These are phyloP conservation scores for Nannochloropsis gaditana DNA, from an alignment of 108 stramenopile genomes.

Conservation along the genomic window DNA sequence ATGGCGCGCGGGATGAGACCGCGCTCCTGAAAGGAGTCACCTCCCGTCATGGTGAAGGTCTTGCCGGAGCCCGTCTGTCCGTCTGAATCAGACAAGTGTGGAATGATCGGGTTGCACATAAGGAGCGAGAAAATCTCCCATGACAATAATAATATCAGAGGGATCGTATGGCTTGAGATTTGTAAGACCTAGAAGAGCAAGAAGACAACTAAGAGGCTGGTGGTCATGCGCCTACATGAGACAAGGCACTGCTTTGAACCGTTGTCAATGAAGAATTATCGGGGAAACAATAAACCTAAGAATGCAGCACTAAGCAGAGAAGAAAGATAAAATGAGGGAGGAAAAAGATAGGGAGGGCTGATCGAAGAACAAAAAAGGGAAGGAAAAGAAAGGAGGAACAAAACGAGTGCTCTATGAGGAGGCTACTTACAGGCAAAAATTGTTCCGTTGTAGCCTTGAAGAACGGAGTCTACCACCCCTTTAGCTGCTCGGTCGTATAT, in stretches of 20 bases:
- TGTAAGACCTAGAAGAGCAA: too few relatives aligned
- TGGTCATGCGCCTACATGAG: too few relatives aligned
- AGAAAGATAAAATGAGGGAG: neutral
- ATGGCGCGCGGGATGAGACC: slow-evolving; percentile 59
- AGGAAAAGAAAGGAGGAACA: neutral
- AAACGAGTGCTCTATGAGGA: too few relatives aligned
- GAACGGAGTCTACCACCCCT: slow-evolving; percentile 39
- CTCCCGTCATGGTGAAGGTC: slow-evolving; percentile 60
- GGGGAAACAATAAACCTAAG: too few relatives aligned
- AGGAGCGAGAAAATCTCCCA: too few relatives aligned
- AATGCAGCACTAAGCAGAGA: neutral
- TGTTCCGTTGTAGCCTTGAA: slow-evolving; percentile 88
- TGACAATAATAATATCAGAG: too few relatives aligned
- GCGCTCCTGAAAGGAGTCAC: slow-evolving; percentile 52
- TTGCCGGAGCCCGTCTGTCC: slow-evolving; percentile 66
- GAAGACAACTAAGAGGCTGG: too few relatives aligned
- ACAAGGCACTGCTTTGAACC: too few relatives aligned
- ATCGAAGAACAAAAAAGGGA: neutral
- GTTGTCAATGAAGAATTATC: too few relatives aligned
- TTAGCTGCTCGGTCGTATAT: slow-evolving; percentile 52
- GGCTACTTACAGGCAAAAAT: slow-evolving; percentile 65
- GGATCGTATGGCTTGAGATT: too few relatives aligned
- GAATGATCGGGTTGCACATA: too few relatives aligned
- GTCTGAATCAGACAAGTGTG: neutral
- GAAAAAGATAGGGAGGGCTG: neutral